Base-by-base conservation (phyloP, 371 early-diverging fungal genomes). In the Funneliformis caledonium region DNA sequence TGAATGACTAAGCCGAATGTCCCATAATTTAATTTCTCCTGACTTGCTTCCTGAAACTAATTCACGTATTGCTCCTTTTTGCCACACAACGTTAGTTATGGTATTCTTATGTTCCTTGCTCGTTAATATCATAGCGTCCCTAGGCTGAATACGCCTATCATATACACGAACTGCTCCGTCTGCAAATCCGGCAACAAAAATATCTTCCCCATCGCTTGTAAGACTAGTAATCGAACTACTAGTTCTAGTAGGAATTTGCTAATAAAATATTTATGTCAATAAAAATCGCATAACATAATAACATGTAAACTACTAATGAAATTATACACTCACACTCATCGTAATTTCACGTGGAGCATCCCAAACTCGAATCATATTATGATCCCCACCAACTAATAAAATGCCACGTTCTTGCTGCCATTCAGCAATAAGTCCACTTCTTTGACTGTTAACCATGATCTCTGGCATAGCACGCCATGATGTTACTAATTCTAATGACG, bases 21-120 rank as follows among this genome's bases (percentile, higher is more conserved):
- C 97, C 95, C 95, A 95, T n/a, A 94, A 82, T 83, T 92, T 91
- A 64, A 96, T 89, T 47, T 92, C 91, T 16, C 97, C 97, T 73
- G 87, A 65, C 67, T 81, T 86, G 84, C 87, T 83, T 60, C 90
- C 92, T 7, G 90, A 88, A 31, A 91, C 86, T 45, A 91, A 83
- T 77, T 91, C 91, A n/a, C 89, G 88, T 70, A 84, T 85, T 11
- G 88, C 90, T 61, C 91, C 91, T 10, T 89, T 85, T 67, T 93
- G 93, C 80, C 93, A 83, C 59, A 92, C 90, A 48, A 91, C 90
- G 56, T 88, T 87, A 43, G 93, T 90, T 1, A 93, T 84, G 86
- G 91, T 88, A 8, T 88, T 86, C 50, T 87, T 86, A 83, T 94
- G 94, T 80, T 94, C 93, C 42, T 88, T 86, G 90, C 92, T 90